Conservation (phyloP, 2,329 filamentous ascomycete species). For the Calonectria ilicicola region DNA sequence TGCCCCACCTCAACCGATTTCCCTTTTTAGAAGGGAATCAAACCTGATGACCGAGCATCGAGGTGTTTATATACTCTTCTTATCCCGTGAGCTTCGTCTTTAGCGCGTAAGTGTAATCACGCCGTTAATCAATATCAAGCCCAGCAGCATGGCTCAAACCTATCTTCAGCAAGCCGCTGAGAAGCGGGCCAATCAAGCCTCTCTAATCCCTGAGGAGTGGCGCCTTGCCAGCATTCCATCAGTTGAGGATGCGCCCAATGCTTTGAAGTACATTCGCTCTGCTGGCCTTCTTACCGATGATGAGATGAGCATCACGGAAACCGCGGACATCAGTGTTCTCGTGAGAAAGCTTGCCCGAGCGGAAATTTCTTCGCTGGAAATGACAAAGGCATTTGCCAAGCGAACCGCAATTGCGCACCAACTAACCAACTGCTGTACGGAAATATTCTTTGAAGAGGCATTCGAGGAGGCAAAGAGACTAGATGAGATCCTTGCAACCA, state of each 20-base stretch:
- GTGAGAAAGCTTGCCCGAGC: conserved; percentile 10
- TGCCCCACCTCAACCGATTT: not conserved
- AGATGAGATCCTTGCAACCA: conserved; percentile 9
- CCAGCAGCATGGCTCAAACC: not conserved
- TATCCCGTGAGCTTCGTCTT: not conserved
- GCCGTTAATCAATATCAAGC: not conserved
- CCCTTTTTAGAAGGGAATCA: not conserved
- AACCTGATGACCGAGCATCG: not conserved
- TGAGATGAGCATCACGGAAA: conserved; percentile 24
- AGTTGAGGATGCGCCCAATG: conserved; percentile 4
- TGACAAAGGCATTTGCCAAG: conserved; percentile 20
- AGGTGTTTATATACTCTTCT: not conserved
- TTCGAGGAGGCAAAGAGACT: conserved; percentile 9
- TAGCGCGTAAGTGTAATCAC: not conserved
- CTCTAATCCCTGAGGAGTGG: conserved; percentile 16
- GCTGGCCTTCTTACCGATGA: not conserved
- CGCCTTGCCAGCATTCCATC: not conserved
- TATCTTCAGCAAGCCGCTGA: conserved; percentile 4
- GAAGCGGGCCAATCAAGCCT: conserved; percentile 10
- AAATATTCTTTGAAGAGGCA: conserved; percentile 17
- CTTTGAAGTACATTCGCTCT: conserved; percentile 13
- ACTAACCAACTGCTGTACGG: conserved; percentile 33
- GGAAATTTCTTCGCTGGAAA: conserved; percentile 29
- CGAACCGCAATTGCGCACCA: conserved; percentile 18
- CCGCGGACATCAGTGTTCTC: not conserved